These are phyloP conservation scores for Phylloporus sp. DNA, from an alignment of 1,284 basidiomycete species.

Conservation along the genomic window DNA sequence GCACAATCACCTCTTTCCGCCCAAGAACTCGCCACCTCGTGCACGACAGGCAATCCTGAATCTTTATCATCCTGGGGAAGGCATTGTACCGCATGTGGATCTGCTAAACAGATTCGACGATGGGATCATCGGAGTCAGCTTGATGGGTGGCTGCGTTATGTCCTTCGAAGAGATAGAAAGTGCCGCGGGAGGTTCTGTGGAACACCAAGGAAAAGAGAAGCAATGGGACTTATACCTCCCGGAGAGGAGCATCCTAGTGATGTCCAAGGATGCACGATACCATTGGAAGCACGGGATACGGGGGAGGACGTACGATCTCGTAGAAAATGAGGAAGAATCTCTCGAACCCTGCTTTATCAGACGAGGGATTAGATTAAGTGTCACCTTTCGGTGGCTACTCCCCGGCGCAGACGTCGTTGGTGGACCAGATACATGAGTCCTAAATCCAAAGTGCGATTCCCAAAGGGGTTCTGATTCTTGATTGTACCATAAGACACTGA, in stretches of 20 bases:
- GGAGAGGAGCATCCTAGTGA: constrained; percentile 66
- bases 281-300: constrained; percentile 70
- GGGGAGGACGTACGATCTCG: constrained; percentile 53
- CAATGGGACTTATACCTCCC: constrained; percentile 62
- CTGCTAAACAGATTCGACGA: constrained; percentile 76
- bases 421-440: constrained; percentile 34
- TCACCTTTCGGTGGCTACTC: constrained; percentile 80
- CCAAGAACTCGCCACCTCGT: constrained; percentile 37
- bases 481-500: constrained; percentile 19
- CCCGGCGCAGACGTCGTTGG: constrained; percentile 79
- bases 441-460: constrained; percentile 10
- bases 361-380: constrained; percentile 65
- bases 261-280: constrained; percentile 76
- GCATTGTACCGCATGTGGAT: constrained; percentile 81
- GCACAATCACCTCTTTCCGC: constrained; percentile 59
- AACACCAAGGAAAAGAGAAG: constrained; percentile 7
- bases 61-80: constrained; percentile 77
- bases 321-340: constrained; percentile 38
- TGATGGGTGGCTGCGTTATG: constrained; percentile 78
- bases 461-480: neutral
- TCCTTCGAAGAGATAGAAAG: constrained; percentile 50
- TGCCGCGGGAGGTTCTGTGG: neutral
- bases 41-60: constrained; percentile 83
- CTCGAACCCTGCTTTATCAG: constrained; percentile 45
- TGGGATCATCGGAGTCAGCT: constrained; percentile 79